phyloP scores from a whole-genome alignment of 2,329 filamentous ascomycete species.

The Orbilia javanica region DNA sequence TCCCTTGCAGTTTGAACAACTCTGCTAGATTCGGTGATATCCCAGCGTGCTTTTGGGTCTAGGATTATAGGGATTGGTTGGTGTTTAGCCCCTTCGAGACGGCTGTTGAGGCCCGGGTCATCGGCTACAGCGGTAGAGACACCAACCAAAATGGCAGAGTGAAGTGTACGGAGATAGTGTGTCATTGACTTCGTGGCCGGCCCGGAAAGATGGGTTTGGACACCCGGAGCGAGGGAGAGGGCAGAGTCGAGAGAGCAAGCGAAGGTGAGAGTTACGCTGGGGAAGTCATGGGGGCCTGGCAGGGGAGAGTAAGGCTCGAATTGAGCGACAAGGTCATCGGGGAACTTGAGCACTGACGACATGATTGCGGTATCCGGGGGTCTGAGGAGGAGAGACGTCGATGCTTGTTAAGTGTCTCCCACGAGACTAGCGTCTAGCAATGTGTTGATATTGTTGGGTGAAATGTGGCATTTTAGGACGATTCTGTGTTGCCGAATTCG shows the following conservation, averaged over 20 bases:
- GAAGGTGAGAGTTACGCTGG: constrained; percentile 84
- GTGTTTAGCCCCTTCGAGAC: constrained; percentile 73
- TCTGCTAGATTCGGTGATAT: constrained; percentile 72
- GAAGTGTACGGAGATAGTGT: constrained; percentile 84
- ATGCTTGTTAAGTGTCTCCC: background rate
- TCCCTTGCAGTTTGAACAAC: constrained; percentile 75
- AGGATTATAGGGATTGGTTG: constrained; percentile 85
- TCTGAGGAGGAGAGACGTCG: background rate
- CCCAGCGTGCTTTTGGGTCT: constrained; percentile 83
- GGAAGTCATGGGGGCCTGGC: constrained; percentile 44
- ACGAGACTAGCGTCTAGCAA: background rate
- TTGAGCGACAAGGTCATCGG: constrained; percentile 39
- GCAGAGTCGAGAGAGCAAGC: constrained; percentile 89
- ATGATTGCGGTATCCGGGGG: constrained; percentile 14
- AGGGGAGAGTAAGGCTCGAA: constrained; percentile 60
- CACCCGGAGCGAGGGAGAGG: constrained; percentile 80
- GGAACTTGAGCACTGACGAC: constrained; percentile 39
- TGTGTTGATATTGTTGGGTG: background rate
- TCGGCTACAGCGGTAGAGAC: constrained; percentile 87
- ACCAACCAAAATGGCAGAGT: constrained; percentile 87
- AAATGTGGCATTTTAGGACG: constrained; percentile 36
- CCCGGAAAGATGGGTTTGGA: constrained; percentile 86
- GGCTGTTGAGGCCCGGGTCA: constrained; percentile 86
- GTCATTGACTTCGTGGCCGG: constrained; percentile 90
- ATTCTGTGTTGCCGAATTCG: background rate